These are phyloP conservation scores for Starmerella bacillaris DNA, from an alignment of 805 yeast genomes.

Conservation along the genomic window DNA sequence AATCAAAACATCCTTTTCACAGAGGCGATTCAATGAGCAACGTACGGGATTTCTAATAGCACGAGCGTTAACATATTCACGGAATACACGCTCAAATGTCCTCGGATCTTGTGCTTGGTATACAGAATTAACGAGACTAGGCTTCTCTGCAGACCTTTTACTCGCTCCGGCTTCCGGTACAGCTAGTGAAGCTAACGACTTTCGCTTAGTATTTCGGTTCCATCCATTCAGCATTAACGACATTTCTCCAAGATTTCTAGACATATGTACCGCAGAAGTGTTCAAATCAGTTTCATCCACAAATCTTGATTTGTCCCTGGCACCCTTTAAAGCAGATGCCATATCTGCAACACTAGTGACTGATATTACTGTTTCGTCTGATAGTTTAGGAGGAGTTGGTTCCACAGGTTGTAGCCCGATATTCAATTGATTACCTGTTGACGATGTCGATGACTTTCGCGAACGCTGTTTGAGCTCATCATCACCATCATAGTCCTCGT, in stretches of 20 bases:
- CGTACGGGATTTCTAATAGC: conserved; percentile 14
- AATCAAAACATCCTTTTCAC: background rate
- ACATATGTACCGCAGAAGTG: conserved; percentile 14
- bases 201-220: conserved; percentile 2
- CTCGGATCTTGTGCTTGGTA: conserved; percentile 12
- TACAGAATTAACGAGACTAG: background rate
- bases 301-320: conserved; percentile 13
- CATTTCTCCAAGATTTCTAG: conserved; percentile 14
- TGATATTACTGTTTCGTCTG: conserved; percentile 17
- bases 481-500: conserved; percentile 9
- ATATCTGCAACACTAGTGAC: conserved; percentile 17
- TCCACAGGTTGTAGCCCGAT: conserved; percentile 15
- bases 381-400: conserved; percentile 17
- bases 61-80: conserved; percentile 14
- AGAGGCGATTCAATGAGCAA: conserved; percentile 8
- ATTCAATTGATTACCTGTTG: conserved; percentile 4
- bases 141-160: background rate
- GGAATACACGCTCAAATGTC: conserved; percentile 13
- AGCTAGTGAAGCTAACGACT: background rate
- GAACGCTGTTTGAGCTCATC: background rate
- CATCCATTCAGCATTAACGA: conserved; percentile 12
- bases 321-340: conserved; percentile 16
- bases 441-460: background rate
- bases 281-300: conserved; percentile 16
- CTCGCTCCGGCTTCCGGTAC: background rate